Base-by-base conservation (phyloP, 2,329 filamentous ascomycete species). In the Fusarium albosuccineum region DNA sequence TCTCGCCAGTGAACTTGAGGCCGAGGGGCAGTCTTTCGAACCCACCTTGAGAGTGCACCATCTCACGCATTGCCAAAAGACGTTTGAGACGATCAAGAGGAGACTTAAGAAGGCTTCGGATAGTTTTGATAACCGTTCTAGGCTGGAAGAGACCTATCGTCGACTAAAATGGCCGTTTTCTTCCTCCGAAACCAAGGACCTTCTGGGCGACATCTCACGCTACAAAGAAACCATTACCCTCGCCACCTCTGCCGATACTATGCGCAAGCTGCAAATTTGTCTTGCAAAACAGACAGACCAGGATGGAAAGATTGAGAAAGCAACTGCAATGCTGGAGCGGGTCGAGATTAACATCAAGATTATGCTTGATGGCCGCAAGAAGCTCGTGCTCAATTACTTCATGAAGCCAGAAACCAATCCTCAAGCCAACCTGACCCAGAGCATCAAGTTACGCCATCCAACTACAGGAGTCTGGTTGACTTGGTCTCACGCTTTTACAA, bases 141-240 rank as follows among this genome's bases (percentile, higher is more conserved):
- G 57, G 22, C 13, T 45, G 29, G 37, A 41, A 10, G 36, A 34
- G 1, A 40, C 33, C 7, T 2, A 42, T 2, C 40, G 48, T 11
- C 40, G 48, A 34, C 17, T 65, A 6, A 67, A 67, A 17, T 65
- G 64, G 64, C 64, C 55, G 3, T 65, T 62, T 30, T 62, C 57
- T 5, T 17, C 27, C 1, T 48, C 64, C 2, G 61, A 67, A 14
- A 62, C 57, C 4, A 56, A 59, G 17, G 40, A 46, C 9, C 30
- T 64, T 10, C 6, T 67, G 5, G 30, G 9, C 2, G 51, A 60
- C 7, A 17, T 67, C 9, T 60, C 49, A 3, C 57, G 54, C 9
- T 41, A 53, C 14, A 64, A 57, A 26, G 42, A 60, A 37, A 60
- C 48, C 2, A 30, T 60, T 3, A 29, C 16, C 6, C n/a, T 60